Conservation (phyloP, 2,329 filamentous ascomycete genomes). For the Calycina herbarum region DNA sequence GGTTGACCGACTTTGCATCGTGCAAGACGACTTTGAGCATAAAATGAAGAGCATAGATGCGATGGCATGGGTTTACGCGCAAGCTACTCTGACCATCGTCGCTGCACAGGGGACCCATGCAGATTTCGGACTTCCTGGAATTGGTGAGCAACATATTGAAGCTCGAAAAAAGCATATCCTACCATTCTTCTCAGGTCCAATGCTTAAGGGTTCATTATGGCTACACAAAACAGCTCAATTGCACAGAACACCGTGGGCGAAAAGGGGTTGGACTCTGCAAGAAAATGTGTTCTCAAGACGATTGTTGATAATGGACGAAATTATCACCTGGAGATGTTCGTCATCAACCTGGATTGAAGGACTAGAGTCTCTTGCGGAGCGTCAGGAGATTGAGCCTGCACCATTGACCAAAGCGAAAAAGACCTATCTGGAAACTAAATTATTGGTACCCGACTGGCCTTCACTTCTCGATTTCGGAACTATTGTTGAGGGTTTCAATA, state of each 20-base stretch:
- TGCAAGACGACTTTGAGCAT: not conserved
- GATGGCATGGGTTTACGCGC: not conserved
- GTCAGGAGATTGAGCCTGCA: not conserved
- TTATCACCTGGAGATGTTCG: not conserved
- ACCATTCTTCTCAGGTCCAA: not conserved
- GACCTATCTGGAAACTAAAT: not conserved
- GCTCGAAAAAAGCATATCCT: not conserved
- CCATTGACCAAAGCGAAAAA: not conserved
- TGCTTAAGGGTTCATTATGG: not conserved
- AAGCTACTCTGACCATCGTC: not conserved
- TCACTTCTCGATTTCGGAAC: not conserved
- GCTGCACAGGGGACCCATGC: not conserved
- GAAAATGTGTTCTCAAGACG: not conserved
- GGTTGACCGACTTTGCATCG: constrained; percentile 6
- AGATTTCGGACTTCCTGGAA: not conserved
- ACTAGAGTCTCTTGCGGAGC: not conserved
- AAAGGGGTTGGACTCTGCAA: not conserved
- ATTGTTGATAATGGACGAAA: not conserved
- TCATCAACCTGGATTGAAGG: constrained; percentile 1
- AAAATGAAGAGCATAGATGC: not conserved
- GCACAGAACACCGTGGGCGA: not conserved
- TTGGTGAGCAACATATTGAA: not conserved
- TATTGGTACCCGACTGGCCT: not conserved
- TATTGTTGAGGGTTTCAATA: constrained; percentile 3
- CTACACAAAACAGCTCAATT: not conserved